phyloP scores from a whole-genome alignment of 345 rosid species.

The Dipteronia sinensis region DNA sequence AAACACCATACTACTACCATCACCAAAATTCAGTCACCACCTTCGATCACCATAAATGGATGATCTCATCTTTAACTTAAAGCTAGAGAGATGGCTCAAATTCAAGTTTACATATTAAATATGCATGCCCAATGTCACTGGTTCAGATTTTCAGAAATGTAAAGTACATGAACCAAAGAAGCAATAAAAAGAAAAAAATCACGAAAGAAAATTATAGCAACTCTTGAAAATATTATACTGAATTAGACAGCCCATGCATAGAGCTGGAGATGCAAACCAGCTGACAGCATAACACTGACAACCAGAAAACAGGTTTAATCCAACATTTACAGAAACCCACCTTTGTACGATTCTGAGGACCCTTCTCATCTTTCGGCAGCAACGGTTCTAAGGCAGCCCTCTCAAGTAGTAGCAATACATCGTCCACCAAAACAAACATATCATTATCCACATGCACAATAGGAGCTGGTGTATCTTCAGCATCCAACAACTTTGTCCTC shows the following conservation, averaged over 20 bases:
- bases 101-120: not conserved
- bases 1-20: not conserved
- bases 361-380: slow-evolving; percentile 87
- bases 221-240: not conserved
- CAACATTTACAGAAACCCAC: slow-evolving; percentile 36
- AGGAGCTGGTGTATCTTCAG: slow-evolving; percentile 75
- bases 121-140: not conserved
- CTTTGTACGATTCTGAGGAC: slow-evolving; percentile 80
- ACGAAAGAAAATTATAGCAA: not conserved
- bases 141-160: slow-evolving; percentile 2
- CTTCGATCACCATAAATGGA: not conserved
- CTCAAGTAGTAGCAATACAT: slow-evolving; percentile 67
- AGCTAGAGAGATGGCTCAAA: not conserved
- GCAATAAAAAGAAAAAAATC: not conserved
- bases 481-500: slow-evolving; percentile 50
- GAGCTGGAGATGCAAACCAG: not conserved
- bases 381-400: slow-evolving; percentile 85
- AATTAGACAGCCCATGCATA: slow-evolving; percentile 7
- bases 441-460: slow-evolving; percentile 73
- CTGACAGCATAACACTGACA: not conserved
- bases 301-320: slow-evolving; percentile 10
- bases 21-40: not conserved
- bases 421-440: slow-evolving; percentile 80
- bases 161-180: not conserved
- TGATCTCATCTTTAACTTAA: not conserved